Evolutionary conservation across 805 yeast genomes (phyloP).

Genomic region (Nakazawaea molendinolei): DNA sequence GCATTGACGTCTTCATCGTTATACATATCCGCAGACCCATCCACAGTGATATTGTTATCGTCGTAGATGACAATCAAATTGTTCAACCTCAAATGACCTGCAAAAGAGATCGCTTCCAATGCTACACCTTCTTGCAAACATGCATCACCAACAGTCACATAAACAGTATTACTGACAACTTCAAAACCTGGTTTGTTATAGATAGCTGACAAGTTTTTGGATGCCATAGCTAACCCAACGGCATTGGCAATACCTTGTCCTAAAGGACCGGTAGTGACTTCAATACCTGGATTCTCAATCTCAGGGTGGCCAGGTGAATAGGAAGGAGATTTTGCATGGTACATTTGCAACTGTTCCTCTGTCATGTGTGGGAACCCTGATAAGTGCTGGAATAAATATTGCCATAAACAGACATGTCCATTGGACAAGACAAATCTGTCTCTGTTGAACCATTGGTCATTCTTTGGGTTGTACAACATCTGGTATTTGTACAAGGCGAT

Average conservation of each 20-base stretch:
- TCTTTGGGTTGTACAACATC: conserved; percentile 23
- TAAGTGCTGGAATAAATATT: conserved; percentile 23
- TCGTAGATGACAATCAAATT: conserved; percentile 31
- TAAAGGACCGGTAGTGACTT: conserved; percentile 34
- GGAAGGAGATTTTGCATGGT: conserved; percentile 22
- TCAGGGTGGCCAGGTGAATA: conserved; percentile 35
- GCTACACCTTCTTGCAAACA: conserved; percentile 36
- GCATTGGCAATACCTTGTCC: conserved; percentile 37
- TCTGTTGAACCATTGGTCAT: conserved; percentile 29
- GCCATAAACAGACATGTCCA: conserved; percentile 31
- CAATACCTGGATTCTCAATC: conserved; percentile 30
- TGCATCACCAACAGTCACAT: conserved; percentile 32
- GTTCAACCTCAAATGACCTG: conserved; percentile 30
- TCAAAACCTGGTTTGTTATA: conserved; percentile 27
- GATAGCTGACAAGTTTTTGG: conserved; percentile 27
- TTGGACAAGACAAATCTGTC: conserved; percentile 32
- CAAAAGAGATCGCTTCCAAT: conserved; percentile 31
- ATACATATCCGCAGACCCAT: conserved; percentile 29
- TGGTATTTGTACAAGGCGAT: conserved; percentile 29
- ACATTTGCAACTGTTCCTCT: conserved; percentile 26
- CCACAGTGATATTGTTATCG: conserved; percentile 30
- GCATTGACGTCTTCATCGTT: conserved; percentile 27
- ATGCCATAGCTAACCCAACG: conserved; percentile 33
- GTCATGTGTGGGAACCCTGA: conserved; percentile 29
- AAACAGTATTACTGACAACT: conserved; percentile 25